Conservation (phyloP, 1,284 basidiomycete species). For the Leucoagaricus sp. region DNA sequence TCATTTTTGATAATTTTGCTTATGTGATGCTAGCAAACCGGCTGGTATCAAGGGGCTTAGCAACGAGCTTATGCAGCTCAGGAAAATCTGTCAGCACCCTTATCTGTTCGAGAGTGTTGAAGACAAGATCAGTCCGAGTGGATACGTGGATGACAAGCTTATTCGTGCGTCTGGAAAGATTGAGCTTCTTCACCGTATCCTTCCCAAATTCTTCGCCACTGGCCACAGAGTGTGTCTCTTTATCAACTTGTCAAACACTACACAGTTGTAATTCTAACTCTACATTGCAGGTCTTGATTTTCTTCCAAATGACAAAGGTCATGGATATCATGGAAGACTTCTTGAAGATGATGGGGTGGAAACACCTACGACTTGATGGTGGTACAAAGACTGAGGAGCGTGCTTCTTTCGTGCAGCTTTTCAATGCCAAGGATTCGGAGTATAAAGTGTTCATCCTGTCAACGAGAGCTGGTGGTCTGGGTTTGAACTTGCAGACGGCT, state of each 20-base stretch:
- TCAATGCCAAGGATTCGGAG: slow-evolving; percentile 91
- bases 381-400: slow-evolving; percentile 98
- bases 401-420: slow-evolving; percentile 85
- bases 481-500: slow-evolving; percentile 96
- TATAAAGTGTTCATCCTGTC: slow-evolving; percentile 96
- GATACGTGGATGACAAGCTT: slow-evolving; percentile 84
- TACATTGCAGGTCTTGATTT: slow-evolving; percentile 83
- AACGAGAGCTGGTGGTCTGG: slow-evolving; percentile 96
- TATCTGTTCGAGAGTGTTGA: slow-evolving; percentile 97
- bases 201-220: slow-evolving; percentile 93
- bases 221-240: slow-evolving; percentile 77
- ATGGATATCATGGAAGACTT: slow-evolving; percentile 99
- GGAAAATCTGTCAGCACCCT: slow-evolving; percentile 99
- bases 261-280: slow-evolving; percentile 6
- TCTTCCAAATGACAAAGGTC: slow-evolving; percentile 99
- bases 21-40: slow-evolving; percentile 51
- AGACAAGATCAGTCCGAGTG: slow-evolving; percentile 84
- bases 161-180: slow-evolving; percentile 93
- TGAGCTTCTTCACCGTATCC: slow-evolving; percentile 89
- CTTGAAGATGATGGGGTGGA: slow-evolving; percentile 87
- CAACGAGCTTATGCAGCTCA: slow-evolving; percentile 98
- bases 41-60: slow-evolving; percentile 85
- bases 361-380: slow-evolving; percentile 95
- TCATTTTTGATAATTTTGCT: background rate
- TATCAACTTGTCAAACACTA: background rate